These are phyloP conservation scores for Sisymbrium irio DNA, from an alignment of 345 rosid species.

Conservation along the genomic window DNA sequence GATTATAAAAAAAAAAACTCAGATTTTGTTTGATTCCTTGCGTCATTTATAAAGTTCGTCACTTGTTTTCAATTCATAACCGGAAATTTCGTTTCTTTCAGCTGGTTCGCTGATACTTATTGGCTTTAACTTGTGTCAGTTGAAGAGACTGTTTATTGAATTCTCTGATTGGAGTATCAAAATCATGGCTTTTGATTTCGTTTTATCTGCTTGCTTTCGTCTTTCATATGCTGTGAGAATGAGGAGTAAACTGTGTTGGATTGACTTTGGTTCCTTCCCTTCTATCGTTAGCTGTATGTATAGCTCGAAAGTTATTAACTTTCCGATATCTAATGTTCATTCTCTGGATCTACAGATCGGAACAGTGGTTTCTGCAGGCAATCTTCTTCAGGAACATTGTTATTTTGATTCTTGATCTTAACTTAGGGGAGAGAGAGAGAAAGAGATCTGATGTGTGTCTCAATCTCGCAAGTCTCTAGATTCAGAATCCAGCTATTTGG, in stretches of 20 bases:
- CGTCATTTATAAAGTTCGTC: background rate
- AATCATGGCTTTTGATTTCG: background rate
- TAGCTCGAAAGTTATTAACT: background rate
- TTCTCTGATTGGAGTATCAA: background rate
- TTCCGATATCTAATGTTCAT: background rate
- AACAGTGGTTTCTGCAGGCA: slow-evolving; percentile 1
- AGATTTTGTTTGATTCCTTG: background rate
- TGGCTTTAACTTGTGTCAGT: background rate
- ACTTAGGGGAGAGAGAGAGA: background rate
- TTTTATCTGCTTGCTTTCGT: background rate
- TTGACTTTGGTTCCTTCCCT: background rate
- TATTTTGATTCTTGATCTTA: slow-evolving; percentile 36
- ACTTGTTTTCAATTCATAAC: background rate
- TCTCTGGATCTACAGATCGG: slow-evolving; percentile 32
- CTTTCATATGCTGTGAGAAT: slow-evolving; percentile 5
- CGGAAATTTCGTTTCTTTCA: no score
- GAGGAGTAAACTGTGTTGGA: background rate
- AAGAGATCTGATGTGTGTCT: slow-evolving; percentile 50
- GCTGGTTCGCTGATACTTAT: background rate
- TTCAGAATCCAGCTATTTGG: slow-evolving; percentile 42
- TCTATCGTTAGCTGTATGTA: background rate
- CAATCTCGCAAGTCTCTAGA: slow-evolving; percentile 65
- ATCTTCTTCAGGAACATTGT: slow-evolving; percentile 30
- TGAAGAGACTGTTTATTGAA: background rate
- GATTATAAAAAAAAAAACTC: background rate